Evolutionary conservation across 176 grass and related monocot genomes (phyloP).

Genomic region (Neostapfia colusana): DNA sequence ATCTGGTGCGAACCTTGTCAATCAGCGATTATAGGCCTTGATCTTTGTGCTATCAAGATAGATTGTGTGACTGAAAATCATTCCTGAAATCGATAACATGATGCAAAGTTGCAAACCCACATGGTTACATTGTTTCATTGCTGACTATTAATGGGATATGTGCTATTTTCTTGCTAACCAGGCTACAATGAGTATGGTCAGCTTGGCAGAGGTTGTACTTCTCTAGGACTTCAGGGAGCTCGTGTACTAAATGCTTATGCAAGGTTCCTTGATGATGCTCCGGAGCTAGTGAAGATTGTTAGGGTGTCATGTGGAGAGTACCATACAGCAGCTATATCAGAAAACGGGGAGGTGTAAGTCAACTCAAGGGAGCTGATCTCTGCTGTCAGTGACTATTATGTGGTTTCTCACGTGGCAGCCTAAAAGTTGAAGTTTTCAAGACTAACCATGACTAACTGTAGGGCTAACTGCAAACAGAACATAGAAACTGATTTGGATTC

Average conservation of each 20-base stretch:
- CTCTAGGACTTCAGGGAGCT: conserved; percentile 89
- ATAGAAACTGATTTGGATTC: not conserved
- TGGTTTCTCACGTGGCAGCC: conserved; percentile 50
- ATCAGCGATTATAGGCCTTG: conserved; percentile 17
- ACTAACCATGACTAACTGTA: conserved; percentile 35
- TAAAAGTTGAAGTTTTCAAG: conserved; percentile 33
- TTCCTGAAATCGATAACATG: conserved; percentile 15
- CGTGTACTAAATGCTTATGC: conserved; percentile 79
- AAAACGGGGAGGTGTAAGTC: conserved; percentile 95
- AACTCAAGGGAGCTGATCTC: conserved; percentile 59
- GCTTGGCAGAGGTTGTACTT: conserved; percentile 95
- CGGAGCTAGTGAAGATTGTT: conserved; percentile 82
- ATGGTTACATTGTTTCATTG: conserved; percentile 20
- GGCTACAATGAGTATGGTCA: conserved; percentile 99
- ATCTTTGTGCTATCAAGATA: conserved; percentile 23
- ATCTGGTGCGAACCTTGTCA: conserved; percentile 25
- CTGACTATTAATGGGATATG: conserved; percentile 35
- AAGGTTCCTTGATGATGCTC: conserved; percentile 90
- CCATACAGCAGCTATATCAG: conserved; percentile 91
- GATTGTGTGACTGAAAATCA: conserved; percentile 20
- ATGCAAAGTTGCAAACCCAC: conserved; percentile 12
- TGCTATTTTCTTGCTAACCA: conserved; percentile 74
- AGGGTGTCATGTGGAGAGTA: conserved; percentile 93
- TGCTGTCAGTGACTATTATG: conserved; percentile 40
- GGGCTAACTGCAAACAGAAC: conserved; percentile 24